A percentile compares a stretch with the other conserved stretches of the same genome.
Evolutionary conservation across 805 yeast genomes (phyloP).

Genomic region (Wickerhamiella dianesei): DNA sequence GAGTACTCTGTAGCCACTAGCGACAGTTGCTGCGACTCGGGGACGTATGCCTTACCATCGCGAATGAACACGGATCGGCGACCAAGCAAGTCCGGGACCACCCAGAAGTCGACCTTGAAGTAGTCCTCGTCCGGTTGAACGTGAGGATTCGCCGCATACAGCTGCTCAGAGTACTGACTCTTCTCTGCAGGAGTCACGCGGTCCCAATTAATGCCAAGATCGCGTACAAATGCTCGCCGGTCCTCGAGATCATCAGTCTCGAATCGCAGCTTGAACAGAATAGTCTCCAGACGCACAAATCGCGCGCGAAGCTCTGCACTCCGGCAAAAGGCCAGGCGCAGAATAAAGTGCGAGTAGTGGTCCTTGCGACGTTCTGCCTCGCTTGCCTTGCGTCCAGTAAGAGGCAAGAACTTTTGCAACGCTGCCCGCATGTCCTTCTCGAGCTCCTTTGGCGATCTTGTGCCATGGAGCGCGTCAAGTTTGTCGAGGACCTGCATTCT

Average conservation of each 20-base stretch:
- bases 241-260: conserved; percentile 48
- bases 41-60: conserved; percentile 70
- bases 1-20: conserved; percentile 58
- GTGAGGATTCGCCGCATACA: conserved; percentile 22
- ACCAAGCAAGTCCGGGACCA: conserved; percentile 59
- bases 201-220: conserved; percentile 59
- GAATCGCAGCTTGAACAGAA: conserved; percentile 62
- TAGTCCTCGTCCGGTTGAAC: conserved; percentile 44
- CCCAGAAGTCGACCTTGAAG: conserved; percentile 78
- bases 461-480: conserved; percentile 47
- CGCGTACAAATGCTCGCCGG: conserved; percentile 54
- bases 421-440: conserved; percentile 54
- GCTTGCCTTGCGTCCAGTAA: conserved; percentile 24
- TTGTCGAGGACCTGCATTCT: conserved; percentile 71
- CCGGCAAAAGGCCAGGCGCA: conserved; percentile 81
- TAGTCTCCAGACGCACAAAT: conserved; percentile 63
- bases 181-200: conserved; percentile 54
- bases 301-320: conserved; percentile 63
- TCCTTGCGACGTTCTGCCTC: conserved; percentile 68
- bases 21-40: conserved; percentile 64
- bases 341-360: conserved; percentile 79
- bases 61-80: conserved; percentile 54
- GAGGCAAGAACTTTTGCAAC: conserved; percentile 51
- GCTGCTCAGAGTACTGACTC: conserved; percentile 37
- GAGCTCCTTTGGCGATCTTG: conserved; percentile 40